A percentile compares a stretch with the other conserved stretches of the same genome.
Evolutionary conservation across 805 yeast species (phyloP).

Genomic region (Blastobotrys muscicola): DNA sequence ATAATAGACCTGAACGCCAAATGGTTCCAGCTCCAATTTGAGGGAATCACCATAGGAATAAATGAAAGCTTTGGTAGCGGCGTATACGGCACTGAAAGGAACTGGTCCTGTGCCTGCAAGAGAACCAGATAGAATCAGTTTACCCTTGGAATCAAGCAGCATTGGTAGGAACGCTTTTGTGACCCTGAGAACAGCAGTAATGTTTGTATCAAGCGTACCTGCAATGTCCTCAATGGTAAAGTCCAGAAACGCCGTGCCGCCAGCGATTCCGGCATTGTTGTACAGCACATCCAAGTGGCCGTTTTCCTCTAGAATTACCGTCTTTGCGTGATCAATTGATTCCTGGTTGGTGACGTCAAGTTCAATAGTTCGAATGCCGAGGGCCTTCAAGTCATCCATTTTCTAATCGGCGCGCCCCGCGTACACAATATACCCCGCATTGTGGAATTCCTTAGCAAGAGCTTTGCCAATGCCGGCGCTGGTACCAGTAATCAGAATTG

Average conservation of each 20-base stretch:
- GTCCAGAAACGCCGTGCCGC: conserved; percentile 63
- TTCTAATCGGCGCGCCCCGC: conserved; percentile 62
- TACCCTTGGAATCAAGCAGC: conserved; percentile 56
- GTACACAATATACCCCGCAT: conserved; percentile 35
- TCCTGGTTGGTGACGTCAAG: conserved; percentile 51
- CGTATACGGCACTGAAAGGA: conserved; percentile 61
- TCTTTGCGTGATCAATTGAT: conserved; percentile 36
- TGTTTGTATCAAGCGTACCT: conserved; percentile 54
- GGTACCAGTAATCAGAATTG: conserved; percentile 12
- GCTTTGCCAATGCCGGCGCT: conserved; percentile 16
- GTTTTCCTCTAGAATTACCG: conserved; percentile 31
- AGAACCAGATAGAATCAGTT: conserved; percentile 67
- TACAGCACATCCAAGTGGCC: conserved; percentile 40
- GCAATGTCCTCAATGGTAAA: conserved; percentile 44
- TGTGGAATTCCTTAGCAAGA: conserved; percentile 11
- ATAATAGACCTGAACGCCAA: conserved; percentile 63
- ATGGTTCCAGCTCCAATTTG: conserved; percentile 59
- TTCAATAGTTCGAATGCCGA: conserved; percentile 37
- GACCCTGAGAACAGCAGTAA: conserved; percentile 57
- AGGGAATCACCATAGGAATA: conserved; percentile 59
- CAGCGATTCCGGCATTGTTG: conserved; percentile 73
- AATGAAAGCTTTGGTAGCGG: conserved; percentile 66
- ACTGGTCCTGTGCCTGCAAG: conserved; percentile 55
- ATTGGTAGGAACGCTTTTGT: conserved; percentile 48
- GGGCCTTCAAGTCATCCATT: conserved; percentile 41